Base-by-base conservation (phyloP, 257 asterid species). In the Oldenlandia corymbosa region DNA sequence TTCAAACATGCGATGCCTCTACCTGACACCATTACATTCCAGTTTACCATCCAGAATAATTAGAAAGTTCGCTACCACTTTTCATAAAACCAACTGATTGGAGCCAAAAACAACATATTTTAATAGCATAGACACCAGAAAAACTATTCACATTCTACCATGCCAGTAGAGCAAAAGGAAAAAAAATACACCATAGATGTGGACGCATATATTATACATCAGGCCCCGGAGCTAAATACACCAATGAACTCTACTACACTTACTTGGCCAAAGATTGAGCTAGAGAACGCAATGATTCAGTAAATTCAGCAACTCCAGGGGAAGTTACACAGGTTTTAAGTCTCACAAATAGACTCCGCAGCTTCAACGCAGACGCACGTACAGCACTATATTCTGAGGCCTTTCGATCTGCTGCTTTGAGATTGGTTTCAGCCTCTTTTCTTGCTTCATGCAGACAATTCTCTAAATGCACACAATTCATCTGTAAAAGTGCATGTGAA, bases 401-500 rank as follows among this genome's bases (percentile, higher is more conserved):
- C 79, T 90, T 79, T 43, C 95, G 89, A 65, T 88, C 94, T 50
- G 98, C 97, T 20, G 96, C 91, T 71, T 96, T 88, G 20, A 84
- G 95, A 82, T 91, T 84, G 70, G 98, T 88, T 74, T 91, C 96
- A 42, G 98, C 95, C 82, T 91, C 96, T 72, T 91, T 84, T 75
- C 96, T 88, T 39, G 98, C 96, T 75, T 91, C 96, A 39, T 91
- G 98, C 60, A 91, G 82, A 69, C 95, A 91, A 62, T 88, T 91
- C 87, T 91, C 96, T 55, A 91, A 70, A 75, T 91, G 96, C 28
- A 94, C 96, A 72, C 98, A 91, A 66, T 91, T 91, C 98, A 88
- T 82, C 98, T 91, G 88, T 78, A 69, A 57, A 53, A 62, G 50
- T 10, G 24, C 51, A 58, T 23, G 66, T 48, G 30, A 12, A 61